phyloP scores from a whole-genome alignment of 129 eudicot species.

The Saposhnikovia divaricata region DNA sequence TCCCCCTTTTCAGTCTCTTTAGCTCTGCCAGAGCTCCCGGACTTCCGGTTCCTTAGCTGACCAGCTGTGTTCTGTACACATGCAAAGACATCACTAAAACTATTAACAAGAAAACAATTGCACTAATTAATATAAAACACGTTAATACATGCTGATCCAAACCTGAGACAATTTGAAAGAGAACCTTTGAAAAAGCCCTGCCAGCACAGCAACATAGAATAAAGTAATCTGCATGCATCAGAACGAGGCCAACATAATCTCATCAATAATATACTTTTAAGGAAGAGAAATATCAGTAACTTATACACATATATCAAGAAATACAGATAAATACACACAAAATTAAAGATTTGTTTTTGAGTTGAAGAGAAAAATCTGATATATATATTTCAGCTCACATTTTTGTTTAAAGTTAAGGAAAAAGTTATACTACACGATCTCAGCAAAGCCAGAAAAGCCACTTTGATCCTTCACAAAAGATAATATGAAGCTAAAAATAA shows the following conservation, averaged over 20 bases:
- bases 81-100: slow-evolving; percentile 7
- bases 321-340: not conserved
- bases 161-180: slow-evolving; percentile 90
- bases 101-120: not conserved
- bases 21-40: slow-evolving; percentile 71
- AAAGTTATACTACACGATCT: not conserved
- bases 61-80: slow-evolving; percentile 70
- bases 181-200: slow-evolving; percentile 79
- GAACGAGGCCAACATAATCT: slow-evolving; percentile 7
- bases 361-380: not conserved
- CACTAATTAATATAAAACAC: slow-evolving; percentile 3
- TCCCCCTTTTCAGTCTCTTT: slow-evolving; percentile 87
- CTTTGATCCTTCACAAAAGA: not conserved
- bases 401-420: not conserved
- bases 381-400: not conserved
- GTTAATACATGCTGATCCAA: slow-evolving; percentile 17
- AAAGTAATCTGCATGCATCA: slow-evolving; percentile 59
- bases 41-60: slow-evolving; percentile 86
- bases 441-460: not conserved
- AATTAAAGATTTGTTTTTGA: not conserved
- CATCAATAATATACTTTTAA: not conserved
- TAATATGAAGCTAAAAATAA: not conserved
- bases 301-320: not conserved
- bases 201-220: slow-evolving; percentile 92
- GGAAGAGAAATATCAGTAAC: not conserved